Conservation (phyloP, 495 filamentous ascomycete genomes). For the Penicillium goetzii region DNA sequence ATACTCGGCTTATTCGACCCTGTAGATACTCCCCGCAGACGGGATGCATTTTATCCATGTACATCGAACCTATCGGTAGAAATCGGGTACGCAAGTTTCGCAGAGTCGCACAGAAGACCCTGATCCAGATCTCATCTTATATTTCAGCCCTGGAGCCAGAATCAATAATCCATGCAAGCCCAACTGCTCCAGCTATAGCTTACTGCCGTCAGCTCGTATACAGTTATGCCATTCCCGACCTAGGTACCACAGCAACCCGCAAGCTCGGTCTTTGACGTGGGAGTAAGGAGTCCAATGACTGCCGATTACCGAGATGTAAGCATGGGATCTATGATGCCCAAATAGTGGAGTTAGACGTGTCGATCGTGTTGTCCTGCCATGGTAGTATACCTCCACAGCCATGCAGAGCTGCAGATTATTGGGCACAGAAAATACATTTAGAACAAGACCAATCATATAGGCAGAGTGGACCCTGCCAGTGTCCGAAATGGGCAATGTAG, state of each 20-base stretch:
- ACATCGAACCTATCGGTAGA: neutral
- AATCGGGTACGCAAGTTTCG: neutral
- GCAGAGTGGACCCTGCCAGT: neutral
- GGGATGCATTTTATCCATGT: neutral
- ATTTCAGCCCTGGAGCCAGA: neutral
- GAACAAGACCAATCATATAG: slow-evolving; percentile 18
- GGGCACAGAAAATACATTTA: neutral
- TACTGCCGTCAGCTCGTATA: neutral
- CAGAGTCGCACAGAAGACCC: neutral
- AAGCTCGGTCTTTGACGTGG: neutral
- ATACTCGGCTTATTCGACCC: neutral
- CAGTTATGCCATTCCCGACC: neutral
- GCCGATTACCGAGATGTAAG: slow-evolving; percentile 13
- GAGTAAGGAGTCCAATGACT: neutral
- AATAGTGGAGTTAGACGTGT: neutral
- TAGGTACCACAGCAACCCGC: neutral
- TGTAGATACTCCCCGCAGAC: neutral
- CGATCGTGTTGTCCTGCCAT: slow-evolving; percentile 8
- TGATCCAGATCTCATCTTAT: slow-evolving; percentile 7
- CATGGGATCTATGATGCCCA: neutral
- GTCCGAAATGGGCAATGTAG: slow-evolving; percentile 3
- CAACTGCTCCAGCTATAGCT: neutral
- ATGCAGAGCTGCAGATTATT: neutral
- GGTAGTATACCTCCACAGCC: neutral
- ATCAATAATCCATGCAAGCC: neutral